Evolutionary conservation across 108 stramenopile species (phyloP), one percentile per base, ranked within the genome.

Genomic region (Skeletonema tropicum): DNA sequence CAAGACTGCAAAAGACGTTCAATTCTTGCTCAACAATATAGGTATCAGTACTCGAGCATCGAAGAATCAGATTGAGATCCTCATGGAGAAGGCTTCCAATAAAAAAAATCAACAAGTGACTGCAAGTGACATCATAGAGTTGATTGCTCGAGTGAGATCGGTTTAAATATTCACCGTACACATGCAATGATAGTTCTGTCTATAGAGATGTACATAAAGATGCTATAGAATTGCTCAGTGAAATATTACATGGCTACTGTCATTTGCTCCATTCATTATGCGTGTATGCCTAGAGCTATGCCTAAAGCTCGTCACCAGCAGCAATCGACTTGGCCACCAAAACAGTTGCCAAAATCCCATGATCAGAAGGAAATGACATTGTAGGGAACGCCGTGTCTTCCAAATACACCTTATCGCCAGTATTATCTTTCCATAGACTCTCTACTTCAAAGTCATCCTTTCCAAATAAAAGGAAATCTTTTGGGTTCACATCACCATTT

Each of bases 331-430:
- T 67, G 1, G 84, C 78, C 77, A 83, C 80, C 23, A 96, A 38
- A 35, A 90, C 70, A 19, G 92, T 90, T 41, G 89, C 73, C 48
- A 92, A 29, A 67, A 94, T 86, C 5, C 90, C 95, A 76, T 96
- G 95, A 70, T 96, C 95, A 23, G 88, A 89, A 11, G 95, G 95
- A 72, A 94, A 96, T 10, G 83, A 63, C 10, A 96, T 79, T 2
- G 95, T 96, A 1, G 95, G 95, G 77, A 96, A 96, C 0, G 92
- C 90, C 81, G 84, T 91, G 48, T 91, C 87, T 64, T 92, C 91
- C 8, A 82, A 68, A 68, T 91, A 96, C 33, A 59, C 31, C 60
- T 77, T 75, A 36, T 83, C 66, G 32, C 93, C 95, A 26, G 93
- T 93, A 76, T 96, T 96, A 71, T 96, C 95, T 80, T 93, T 94